phyloP scores from a whole-genome alignment of 768 basidiomycete species.

The Termitomyces sp. region DNA sequence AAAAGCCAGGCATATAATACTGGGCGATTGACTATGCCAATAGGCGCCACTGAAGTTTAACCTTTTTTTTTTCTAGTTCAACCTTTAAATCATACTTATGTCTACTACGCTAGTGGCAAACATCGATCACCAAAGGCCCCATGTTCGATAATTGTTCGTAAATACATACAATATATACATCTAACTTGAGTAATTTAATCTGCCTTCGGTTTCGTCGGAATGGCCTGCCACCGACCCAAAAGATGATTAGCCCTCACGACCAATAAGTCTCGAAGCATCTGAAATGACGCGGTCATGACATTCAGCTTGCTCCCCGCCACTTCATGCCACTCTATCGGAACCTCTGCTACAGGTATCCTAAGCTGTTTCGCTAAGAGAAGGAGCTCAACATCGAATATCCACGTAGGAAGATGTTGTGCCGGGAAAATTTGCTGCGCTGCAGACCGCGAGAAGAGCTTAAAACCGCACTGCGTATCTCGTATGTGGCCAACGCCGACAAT shows the following conservation, averaged over 20 bases:
- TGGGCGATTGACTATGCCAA: too few species aligned
- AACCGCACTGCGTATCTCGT: constrained; percentile 94
- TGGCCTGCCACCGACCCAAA: constrained; percentile 66
- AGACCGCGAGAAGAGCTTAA: constrained; percentile 87
- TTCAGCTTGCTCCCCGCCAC: constrained; percentile 90
- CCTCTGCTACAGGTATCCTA: constrained; percentile 75
- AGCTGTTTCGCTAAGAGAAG: constrained; percentile 79
- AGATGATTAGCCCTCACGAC: constrained; percentile 79
- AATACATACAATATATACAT: neutral
- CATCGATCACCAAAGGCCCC: too few species aligned
- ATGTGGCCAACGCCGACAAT: constrained; percentile 88
- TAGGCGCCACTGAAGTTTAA: too few species aligned
- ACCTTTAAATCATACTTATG: too few species aligned
- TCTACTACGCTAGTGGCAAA: too few species aligned
- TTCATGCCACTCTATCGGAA: constrained; percentile 91
- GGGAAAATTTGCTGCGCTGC: constrained; percentile 85
- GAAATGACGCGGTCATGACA: constrained; percentile 76
- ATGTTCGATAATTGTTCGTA: neutral
- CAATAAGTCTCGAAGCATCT: constrained; percentile 86
- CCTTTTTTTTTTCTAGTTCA: too few species aligned
- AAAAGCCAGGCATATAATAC: too few species aligned
- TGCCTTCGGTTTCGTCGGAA: constrained; percentile 12
- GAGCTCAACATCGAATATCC: constrained; percentile 97
- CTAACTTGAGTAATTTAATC: constrained; percentile 8
- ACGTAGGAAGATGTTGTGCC: constrained; percentile 78